Evolutionary conservation across 257 asterid species (phyloP), one percentile per base, ranked within the genome.

Genomic region (Solanum ahanhuiri): DNA sequence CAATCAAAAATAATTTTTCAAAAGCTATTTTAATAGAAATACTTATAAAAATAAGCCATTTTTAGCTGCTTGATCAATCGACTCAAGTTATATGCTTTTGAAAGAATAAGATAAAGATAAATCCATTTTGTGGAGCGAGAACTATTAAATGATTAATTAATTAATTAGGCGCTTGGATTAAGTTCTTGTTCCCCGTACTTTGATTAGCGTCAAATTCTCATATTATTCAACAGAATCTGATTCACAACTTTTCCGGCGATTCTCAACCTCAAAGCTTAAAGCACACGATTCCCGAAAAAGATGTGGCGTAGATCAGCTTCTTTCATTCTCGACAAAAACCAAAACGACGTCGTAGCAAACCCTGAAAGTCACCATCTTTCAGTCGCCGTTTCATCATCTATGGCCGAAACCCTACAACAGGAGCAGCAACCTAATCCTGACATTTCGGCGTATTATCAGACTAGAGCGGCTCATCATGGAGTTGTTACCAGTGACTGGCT

Each of bases 401-500:
- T 92, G 91, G 90, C 93, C 84, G 94, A 91, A 88, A 87, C 95
- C 15, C 86, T 89, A 43, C 93, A 87, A 15, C n/a, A 31, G 12
- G 89, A 87, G 83, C 92, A 88, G 20, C 90, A 88, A 79, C 91
- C 93, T 23, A 87, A 89, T 22, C 51, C 85, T 18, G 48, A 83
- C 83, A 88, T 95, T 15, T 96, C 98, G 1, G 92, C 93, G 28
- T 96, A 96, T 87, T 96, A 96, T 60, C 98, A 94, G 79, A 92
- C 98, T 5, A 95, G 99, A 81, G 97, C 98, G 79, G 99, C 94
- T 15, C 99, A 95, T 87, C 95, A 94, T 89, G 98, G 94, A 79
- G 99, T 93, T 60, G 95, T 95, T 60, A 95, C 98, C 22, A 96
- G 94, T 73, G 98, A 95, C 85, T 96, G 98, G 99, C 90, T 96